phyloP scores from a whole-genome alignment of 306 rosid species.

The Cicer chorassanicum region DNA sequence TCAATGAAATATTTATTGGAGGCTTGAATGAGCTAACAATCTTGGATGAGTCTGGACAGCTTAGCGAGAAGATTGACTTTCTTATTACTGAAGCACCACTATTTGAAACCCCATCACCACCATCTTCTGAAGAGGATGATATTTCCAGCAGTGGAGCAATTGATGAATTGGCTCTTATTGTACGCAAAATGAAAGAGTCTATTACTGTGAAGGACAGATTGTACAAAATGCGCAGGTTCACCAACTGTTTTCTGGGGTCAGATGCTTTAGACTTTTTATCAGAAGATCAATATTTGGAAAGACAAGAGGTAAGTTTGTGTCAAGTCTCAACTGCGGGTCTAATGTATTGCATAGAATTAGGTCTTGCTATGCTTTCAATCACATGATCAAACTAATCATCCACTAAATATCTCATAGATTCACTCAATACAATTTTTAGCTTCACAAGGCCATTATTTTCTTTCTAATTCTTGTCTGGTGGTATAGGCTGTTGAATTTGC shows the following conservation, averaged over 20 bases:
- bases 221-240: constrained; percentile 78
- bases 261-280: constrained; percentile 90
- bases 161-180: constrained; percentile 80
- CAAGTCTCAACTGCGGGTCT: constrained; percentile 19
- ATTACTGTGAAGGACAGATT: constrained; percentile 74
- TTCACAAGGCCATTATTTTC: constrained; percentile 32
- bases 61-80: constrained; percentile 83
- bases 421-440: constrained; percentile 16
- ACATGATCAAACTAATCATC: constrained; percentile 22
- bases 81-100: constrained; percentile 70
- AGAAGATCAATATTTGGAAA: constrained; percentile 94
- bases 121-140: constrained; percentile 92
- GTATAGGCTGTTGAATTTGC: constrained; percentile 84
- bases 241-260: constrained; percentile 73
- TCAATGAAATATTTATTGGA: constrained; percentile 79
- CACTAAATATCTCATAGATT: not conserved
- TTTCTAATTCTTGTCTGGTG: constrained; percentile 47
- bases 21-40: constrained; percentile 72
- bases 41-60: constrained; percentile 70
- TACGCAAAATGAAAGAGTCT: constrained; percentile 82
- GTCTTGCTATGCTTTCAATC: constrained; percentile 29
- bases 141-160: constrained; percentile 60
- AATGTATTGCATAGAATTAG: constrained; percentile 8
- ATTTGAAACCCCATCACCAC: constrained; percentile 72
- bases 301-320: constrained; percentile 71